Conservation (phyloP, 768 basidiomycete species). For the Psilocybe tampanensis region DNA sequence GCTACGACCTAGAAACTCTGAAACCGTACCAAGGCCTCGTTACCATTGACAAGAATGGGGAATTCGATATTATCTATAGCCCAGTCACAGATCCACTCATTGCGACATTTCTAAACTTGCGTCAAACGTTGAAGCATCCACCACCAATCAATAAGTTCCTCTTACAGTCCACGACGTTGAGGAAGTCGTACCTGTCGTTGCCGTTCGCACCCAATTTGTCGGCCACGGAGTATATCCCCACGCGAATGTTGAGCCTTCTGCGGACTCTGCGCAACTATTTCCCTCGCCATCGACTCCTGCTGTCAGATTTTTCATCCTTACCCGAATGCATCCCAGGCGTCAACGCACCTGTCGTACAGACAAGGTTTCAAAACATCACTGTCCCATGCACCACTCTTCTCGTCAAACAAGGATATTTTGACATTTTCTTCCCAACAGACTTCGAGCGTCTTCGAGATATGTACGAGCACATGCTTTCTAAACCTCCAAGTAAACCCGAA, state of each 20-base stretch:
- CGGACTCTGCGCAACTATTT: constrained; percentile 81
- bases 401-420: constrained; percentile 95
- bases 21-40: constrained; percentile 86
- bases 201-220: constrained; percentile 94
- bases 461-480: constrained; percentile 82
- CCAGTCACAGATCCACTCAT: constrained; percentile 87
- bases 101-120: constrained; percentile 71
- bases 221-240: constrained; percentile 88
- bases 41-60: constrained; percentile 75
- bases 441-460: constrained; percentile 85
- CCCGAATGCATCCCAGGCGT: constrained; percentile 82
- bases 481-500: constrained; percentile 37
- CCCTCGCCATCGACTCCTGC: constrained; percentile 90
- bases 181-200: constrained; percentile 65
- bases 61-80: constrained; percentile 83
- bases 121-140: constrained; percentile 57
- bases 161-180: constrained; percentile 54
- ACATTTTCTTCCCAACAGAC: constrained; percentile 97
- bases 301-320: constrained; percentile 89
- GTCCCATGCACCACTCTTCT: constrained; percentile 90
- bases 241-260: constrained; percentile 84
- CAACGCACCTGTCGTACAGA: constrained; percentile 93
- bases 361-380: constrained; percentile 80
- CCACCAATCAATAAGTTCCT: constrained; percentile 60
- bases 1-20: constrained; percentile 81